Evolutionary conservation across 208 protist genomes (phyloP), one percentile per base, ranked within the genome.

Genomic region (Acanthamoeba lenticulata): DNA sequence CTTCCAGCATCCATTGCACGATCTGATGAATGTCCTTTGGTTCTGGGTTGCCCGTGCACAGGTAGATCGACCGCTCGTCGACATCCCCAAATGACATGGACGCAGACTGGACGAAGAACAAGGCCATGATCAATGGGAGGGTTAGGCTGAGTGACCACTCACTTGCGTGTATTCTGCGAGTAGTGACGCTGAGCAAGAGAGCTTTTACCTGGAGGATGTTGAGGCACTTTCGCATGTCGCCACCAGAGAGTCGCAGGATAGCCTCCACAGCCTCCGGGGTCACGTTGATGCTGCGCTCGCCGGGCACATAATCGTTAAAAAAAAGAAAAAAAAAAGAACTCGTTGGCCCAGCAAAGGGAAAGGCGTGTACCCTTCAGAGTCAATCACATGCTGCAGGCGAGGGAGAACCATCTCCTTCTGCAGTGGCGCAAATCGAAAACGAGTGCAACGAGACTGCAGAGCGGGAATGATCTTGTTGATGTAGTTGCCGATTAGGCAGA

Each of bases 401-500:
- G 96, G 95, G 55, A 98, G 85, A 95, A 99, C 98, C 42, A 98
- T 96, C 15, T 96, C 95, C 40, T 97, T 97, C 40, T 95, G 95
- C 15, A 99, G 98, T 36, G 99, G 99, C 5, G 96, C 97, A 94
- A 99, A 99, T 57, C 99, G 98, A 94, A 99, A 99, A n/a, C 98
- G 96, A 1, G 99, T 99, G 96, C 99, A 99, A 44, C 99, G 97
- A 0, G 99, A 99, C 96, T 88, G 40, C 27, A 88, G 74, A 34
- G 96, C 96, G 29, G 97, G 96, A 57, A 97, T 97, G 74, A 97
- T 96, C 95, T 98, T 97, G 90, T 94, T 96, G 74, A 99, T 98
- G 95, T 99, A 99, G 97, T 99, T 99, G 97, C 99, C 99, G 57
- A 99, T 98, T 11, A 99, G 97, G 95, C 99, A 99, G 93, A 99